Base-by-base conservation (phyloP, 2,329 filamentous ascomycete genomes). In the Furcasterigmium sp. region DNA sequence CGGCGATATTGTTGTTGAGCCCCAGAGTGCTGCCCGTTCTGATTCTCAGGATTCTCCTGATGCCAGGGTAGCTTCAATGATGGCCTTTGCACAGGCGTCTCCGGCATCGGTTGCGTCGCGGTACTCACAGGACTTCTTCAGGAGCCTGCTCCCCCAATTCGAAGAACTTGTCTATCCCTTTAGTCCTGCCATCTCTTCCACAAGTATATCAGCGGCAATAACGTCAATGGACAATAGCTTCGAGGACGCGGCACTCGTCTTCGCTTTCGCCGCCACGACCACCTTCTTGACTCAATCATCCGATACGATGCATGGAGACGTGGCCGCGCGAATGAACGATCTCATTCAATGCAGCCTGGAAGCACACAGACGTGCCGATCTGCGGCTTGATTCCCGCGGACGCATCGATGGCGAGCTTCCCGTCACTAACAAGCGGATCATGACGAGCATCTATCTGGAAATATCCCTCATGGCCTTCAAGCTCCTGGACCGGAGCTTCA, bases 391-490 rank as follows among this genome's bases (percentile, higher is more conserved):
- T 55, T 64, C 55, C 46, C 61, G 53, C 50, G 57, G 59, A 40
- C 52, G 58, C 7, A 60, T 64, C 11, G 56, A 62, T 9, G 63
- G 65, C n/a, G 62, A 65, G n/a, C 60, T 65, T 4, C 59, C 61
- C 2, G 61, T 68, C 10, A 68, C 65, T 0, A 61, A 73, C 25
- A 65, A 69, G 45, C 62, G 68, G 29, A 64, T 72, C 13, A 69
- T 75, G 62, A 72, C 69, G n/a, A 70, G 66, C 30, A 60, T 77
- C 36, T 77, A 75, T 47, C 64, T 76, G 28, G 70, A 77, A 50
- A 76, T 76, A 46, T 71, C 65, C 51, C 62, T 72, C 30, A 70
- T 76, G 65, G 67, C 64, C 4, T 60, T 75, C 28, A 65, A 67
- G 35, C 65, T 68, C 13, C 63, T 64, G 45, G 70, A 76, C 39